Evolutionary conservation across 768 basidiomycete genomes (phyloP).

Genomic region (Tephrocybe sp.): DNA sequence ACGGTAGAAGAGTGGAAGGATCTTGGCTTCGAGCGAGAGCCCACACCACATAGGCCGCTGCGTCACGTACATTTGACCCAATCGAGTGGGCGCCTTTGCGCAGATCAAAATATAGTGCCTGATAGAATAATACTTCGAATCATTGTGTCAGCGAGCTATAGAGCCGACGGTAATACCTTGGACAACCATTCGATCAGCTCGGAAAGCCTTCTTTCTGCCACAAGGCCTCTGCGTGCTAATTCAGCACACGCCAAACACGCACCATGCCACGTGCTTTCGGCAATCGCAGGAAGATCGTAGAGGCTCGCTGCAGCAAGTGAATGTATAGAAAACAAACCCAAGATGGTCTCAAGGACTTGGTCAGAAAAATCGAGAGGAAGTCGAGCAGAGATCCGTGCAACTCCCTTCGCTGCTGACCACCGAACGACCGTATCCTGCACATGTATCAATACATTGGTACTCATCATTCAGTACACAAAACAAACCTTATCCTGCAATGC

Average conservation of each 20-base stretch:
- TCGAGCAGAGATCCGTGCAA: constrained; percentile 81
- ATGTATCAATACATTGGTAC: constrained; percentile 2
- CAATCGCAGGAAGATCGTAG: constrained; percentile 72
- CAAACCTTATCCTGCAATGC: constrained; percentile 80
- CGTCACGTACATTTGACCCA: constrained; percentile 92
- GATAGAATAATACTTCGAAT: constrained; percentile 4
- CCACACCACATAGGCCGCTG: constrained; percentile 94
- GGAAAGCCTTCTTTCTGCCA: constrained; percentile 55
- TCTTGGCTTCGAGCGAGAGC: constrained; percentile 83
- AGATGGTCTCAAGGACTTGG: constrained; percentile 81
- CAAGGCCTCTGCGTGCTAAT: constrained; percentile 80
- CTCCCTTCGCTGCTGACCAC: constrained; percentile 91
- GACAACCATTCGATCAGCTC: constrained; percentile 77
- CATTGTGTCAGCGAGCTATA: background rate
- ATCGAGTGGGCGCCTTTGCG: constrained; percentile 91
- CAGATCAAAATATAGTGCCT: constrained; percentile 93
- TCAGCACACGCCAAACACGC: constrained; percentile 91
- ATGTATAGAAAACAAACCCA: constrained; percentile 77
- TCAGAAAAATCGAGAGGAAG: constrained; percentile 72
- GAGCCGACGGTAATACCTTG: constrained; percentile 51
- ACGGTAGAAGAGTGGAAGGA: constrained; percentile 52
- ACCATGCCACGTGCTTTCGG: constrained; percentile 94
- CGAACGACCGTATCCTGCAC: constrained; percentile 89
- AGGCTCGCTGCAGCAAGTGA: constrained; percentile 60
- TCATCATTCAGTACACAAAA: constrained; percentile 3